Base-by-base conservation (phyloP, 805 yeast species). In the Metschnikowia picachoensis region DNA sequence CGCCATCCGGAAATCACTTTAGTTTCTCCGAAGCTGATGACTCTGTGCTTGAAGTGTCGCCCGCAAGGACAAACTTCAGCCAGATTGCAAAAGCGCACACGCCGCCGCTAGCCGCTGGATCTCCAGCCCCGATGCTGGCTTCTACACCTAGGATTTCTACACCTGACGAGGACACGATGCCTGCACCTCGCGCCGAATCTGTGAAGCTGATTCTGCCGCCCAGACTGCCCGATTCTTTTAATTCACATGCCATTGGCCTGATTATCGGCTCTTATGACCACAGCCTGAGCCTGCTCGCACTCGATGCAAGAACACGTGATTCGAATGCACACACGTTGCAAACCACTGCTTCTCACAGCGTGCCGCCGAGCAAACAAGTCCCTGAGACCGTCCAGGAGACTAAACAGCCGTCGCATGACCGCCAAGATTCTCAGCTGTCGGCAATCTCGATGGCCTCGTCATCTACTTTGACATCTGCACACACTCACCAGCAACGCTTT, bases 401-500 rank as follows among this genome's bases (percentile, higher is more conserved):
- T 15, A 12, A 35, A 13, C 33, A 15, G 29, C 52, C 48, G 10
- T 20, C 25, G 7, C 72, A 67, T 43, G 49, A 42, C 30, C 49
- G 75, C 29, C 67, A 71, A 31, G 64, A 64, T 17, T 66, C 73
- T 0, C 73, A 61, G 37, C 61, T 73, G 1, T 67, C 72, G 1
- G 60, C 60, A 6, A 55, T 62, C 4, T 69, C 74, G 5, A 59
- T 53, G 43, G 49, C 61, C 1, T 66, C 73, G 1, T 52, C 63
- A 2, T 63, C 73, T 1, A 63, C 72, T 1, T 45, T 65, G 27
- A 63, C 64, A 7, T 43, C 59, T 14, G 60, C 63, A 33, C 56
- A 58, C 20, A 65, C 62, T 16, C 40, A 44, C 28, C 69, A 66
- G 51, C 68, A 67, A 55, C 53, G 77, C 36, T 72, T 71, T 52